Base-by-base conservation (phyloP, 1,284 basidiomycete species). In the Naganishia sp. region DNA sequence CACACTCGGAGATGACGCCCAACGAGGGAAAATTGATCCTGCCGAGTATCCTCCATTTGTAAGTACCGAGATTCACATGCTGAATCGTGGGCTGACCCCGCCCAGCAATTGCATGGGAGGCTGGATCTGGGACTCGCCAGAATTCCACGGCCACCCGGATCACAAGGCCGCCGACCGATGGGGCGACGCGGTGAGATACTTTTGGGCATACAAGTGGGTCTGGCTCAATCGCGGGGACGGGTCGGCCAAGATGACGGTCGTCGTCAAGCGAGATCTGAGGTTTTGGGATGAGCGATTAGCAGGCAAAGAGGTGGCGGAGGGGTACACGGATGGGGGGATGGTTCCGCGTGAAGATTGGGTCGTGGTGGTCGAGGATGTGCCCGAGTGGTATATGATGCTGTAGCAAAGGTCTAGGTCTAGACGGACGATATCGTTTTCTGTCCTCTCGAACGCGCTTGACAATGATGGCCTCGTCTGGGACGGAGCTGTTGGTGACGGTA, bases 201-300 rank as follows among this genome's bases (percentile, higher is more conserved):
- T 50, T 28, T 50, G 49, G 49, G 25, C 13, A 10, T 50, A 50
- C 49, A 50, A 50, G 49, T 50, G 25, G 21, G 28, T 50, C 49
- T 50, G 49, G 49, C 25, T 50, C 49, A 50, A 50, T 25, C 49
- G 25, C 21, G 49, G 49, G n/a, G 49, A 50, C 23, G 49, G 49
- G 25, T 50, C 49, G n/a, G 21, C 21, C n/a, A 50, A 17, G 49
- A 50, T 28, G 49, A 50, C 49, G 49, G 21, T 50, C 49, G 21
- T 50, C 25, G 13, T 28, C 49, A 50, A 50, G 25, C 21, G 49
- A 15, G 49, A 50, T 28, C 25, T 50, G 25, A n/a, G 49, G 23
- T 50, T 50, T 28, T 50, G 49, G 49, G 49, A 50, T 28, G 49
- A 50, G 23, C n/a, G 49, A 28, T 50, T 28, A 15, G 49, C 49